A percentile compares a stretch with the other conserved stretches of the same genome.
Evolutionary conservation across 441 rosid genomes (phyloP).

Genomic region (Lepidium campestre): DNA sequence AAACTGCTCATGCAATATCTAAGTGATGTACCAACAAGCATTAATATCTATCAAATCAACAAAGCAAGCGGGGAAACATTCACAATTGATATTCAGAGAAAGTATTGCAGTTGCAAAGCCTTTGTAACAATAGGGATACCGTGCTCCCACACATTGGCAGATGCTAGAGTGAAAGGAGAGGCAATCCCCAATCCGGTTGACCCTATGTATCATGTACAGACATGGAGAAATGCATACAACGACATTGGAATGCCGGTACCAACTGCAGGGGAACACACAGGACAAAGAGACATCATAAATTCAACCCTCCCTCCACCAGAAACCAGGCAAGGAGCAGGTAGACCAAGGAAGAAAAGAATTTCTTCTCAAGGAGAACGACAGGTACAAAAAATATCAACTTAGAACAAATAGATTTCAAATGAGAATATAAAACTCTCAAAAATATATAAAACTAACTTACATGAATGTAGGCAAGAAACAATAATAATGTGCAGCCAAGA

Average conservation of each 20-base stretch:
- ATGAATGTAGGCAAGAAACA: not conserved
- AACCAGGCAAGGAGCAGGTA: not conserved
- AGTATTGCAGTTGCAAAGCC: not conserved
- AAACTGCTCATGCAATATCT: too few relatives aligned
- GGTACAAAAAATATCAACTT: too few relatives aligned
- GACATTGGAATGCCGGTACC: not conserved
- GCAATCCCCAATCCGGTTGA: not conserved
- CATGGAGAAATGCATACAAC: not conserved
- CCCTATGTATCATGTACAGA: too few relatives aligned
- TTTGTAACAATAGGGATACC: not conserved
- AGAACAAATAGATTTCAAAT: too few relatives aligned
- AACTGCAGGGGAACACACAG: not conserved
- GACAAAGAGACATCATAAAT: not conserved
- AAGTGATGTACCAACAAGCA: not conserved
- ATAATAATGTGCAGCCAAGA: not conserved
- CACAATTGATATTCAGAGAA: not conserved
- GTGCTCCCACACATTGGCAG: not conserved
- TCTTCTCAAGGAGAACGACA: not conserved
- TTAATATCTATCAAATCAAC: not conserved
- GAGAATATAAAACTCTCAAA: too few relatives aligned
- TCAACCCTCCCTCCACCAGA: not conserved
- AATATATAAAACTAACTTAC: too few relatives aligned
- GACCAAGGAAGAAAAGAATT: not conserved
- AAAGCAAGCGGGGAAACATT: fast-evolving
- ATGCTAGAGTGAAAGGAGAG: too few relatives aligned